Base-by-base conservation (phyloP, 257 asterid species). In the Nicotiana otophora region DNA sequence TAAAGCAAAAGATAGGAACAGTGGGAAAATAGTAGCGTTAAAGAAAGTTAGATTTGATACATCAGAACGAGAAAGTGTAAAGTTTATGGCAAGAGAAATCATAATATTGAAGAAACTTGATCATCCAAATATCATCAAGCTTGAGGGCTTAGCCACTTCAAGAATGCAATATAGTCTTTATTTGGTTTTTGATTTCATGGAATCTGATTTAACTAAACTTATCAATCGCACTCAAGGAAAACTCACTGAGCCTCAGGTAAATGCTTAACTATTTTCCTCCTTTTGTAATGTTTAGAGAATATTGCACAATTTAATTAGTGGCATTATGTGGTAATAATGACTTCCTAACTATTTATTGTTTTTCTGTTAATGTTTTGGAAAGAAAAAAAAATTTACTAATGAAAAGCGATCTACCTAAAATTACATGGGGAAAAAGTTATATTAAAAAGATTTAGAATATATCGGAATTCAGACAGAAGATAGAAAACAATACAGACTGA, bases 151-250 rank as follows among this genome's bases (percentile, higher is more conserved):
- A 72, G 98, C 96, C 70, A 94, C 95, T 15, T 94, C 98, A 88
- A 91, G 98, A 89, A 92, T 94, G 98, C 97, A 94, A 19, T 94
- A 88, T 58, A 94, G 98, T 83, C 94, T 94, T 72, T 94, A 94
- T 81, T 70, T 94, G 70, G 97, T 94, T 15, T 90, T 92, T 31
- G 97, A 92, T 12, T 90, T 91, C 84, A 92, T 94, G 96, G 96
- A 58, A 57, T 88, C 91, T 0, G 97, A 92, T 86, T 85, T 94
- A 28, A 77, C 92, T 82, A 91, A 90, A 77, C 82, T 92, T 65
- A 85, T 89, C 64, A 78, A 95, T 19, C 87, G 89, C 5, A 88
- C 90, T 1, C 86, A 83, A 26, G 93, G 90, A 86, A 88, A 79
- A 82, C 93, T 92, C 20, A 90, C 96, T 17, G 92, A 91, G 69